Evolutionary conservation across 1,284 basidiomycete genomes (phyloP), one percentile per base, ranked within the genome.

Genomic region (Pseudozyma sp.): DNA sequence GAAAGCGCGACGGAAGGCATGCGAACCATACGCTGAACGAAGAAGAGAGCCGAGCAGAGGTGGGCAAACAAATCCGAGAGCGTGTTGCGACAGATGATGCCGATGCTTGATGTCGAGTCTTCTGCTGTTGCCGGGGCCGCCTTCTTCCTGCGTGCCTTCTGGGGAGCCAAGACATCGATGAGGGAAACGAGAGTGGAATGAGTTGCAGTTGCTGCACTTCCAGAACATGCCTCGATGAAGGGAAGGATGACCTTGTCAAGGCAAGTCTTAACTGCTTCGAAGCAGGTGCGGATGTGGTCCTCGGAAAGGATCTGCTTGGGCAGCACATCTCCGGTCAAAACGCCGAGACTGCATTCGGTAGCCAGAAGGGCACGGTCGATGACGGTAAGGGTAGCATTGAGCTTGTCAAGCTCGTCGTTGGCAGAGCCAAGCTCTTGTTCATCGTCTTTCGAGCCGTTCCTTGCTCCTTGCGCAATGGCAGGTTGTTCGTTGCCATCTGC

Each of bases 291-390:
- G 61, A 98, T 91, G 13, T 95, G 87, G 83, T 98, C 95, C 83
- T 98, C 95, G 0, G 95, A 96, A 83, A 79, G 59, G 93, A 96
- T 38, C 93, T 86, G 92, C 93, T 81, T 79, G 3, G 92, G 89
- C 51, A 96, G 86, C 31, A 91, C 88, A 70, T 94, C 92, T 39
- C 90, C 91, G 0, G 90, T 89, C 14, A 97, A 88, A 8, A 96
- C 85, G 0, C 90, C 89, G 62, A 97, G 88, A 69, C 90, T 91
- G 76, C 92, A 93, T 78, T 95, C 92, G 0, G 93, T 92, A 5
- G 93, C 93, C 9, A 92, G 78, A 4, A 93, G 88, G 47, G 63
- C 72, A 71, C 59, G 70, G 49, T 69, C 56, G 50, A 60, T 78
- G 75, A 69, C 70, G 66, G 70, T 59, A 68, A 73, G 59, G 63